These are phyloP conservation scores for Penicillium parvum DNA, from an alignment of 495 filamentous ascomycete species.

Conservation along the genomic window DNA sequence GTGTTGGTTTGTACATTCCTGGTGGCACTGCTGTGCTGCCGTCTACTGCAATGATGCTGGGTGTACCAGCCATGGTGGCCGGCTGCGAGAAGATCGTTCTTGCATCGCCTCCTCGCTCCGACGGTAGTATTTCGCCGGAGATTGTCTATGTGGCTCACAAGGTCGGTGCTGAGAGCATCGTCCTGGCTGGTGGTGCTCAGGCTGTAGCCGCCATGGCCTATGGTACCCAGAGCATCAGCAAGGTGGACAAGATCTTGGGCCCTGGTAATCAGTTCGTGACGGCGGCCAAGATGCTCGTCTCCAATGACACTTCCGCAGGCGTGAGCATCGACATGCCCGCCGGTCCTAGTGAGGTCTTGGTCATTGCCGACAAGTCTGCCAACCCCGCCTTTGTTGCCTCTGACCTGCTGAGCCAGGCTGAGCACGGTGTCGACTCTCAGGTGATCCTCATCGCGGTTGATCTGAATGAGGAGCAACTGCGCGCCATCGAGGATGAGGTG, in stretches of 20 bases:
- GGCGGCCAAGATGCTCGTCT: conserved; percentile 94
- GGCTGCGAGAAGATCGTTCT: conserved; percentile 95
- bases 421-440: conserved; percentile 93
- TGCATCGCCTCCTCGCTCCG: conserved; percentile 83
- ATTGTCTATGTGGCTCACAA: conserved; percentile 99
- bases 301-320: conserved; percentile 90
- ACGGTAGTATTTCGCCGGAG: conserved; percentile 90
- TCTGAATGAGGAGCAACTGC: conserved; percentile 63
- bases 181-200: conserved; percentile 92
- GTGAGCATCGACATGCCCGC: conserved; percentile 99
- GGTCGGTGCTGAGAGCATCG: conserved; percentile 89
- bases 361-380: conserved; percentile 84
- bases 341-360: conserved; percentile 92
- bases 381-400: conserved; percentile 95
- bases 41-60: conserved; percentile 94
- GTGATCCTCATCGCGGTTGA: conserved; percentile 88
- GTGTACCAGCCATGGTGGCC: conserved; percentile 94
- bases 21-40: conserved; percentile 95
- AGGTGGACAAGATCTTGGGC: conserved; percentile 98
- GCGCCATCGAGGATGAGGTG: conserved; percentile 84
- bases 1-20: conserved; percentile 91
- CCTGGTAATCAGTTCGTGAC: conserved; percentile 99
- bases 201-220: conserved; percentile 76
- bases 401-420: conserved; percentile 90
- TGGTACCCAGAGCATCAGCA: conserved; percentile 70